Evolutionary conservation across 306 rosid genomes (phyloP), one percentile per base, ranked within the genome.

Genomic region (Glycine soja): DNA sequence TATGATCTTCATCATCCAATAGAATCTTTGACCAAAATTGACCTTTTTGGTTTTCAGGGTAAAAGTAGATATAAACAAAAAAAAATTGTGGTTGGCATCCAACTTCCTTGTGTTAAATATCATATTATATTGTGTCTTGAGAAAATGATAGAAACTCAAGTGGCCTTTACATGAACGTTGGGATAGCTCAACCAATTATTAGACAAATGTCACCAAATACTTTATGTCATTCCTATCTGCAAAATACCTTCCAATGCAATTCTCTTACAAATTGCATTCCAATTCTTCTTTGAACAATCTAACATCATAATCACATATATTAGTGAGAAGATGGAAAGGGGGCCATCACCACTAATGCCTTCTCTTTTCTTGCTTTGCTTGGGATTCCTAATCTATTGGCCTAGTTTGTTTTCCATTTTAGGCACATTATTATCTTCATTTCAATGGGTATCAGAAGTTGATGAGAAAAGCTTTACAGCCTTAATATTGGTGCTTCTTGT

Each of bases 271-370:
- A 73, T 76, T 19, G 1, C 15, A 75, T 11, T 36, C 19, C 4
- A 6, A n/a, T 14, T 38, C 14, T n/a, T 36, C 63, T 71, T 66
- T 46, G 50, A 66, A 78, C 69, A 61, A 19, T 9, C 58, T 10
- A 53, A 34, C 5, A 66, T 24, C 3, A 67, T 63, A 38, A 3
- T 52, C 50, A 45, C 32, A 34, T 3, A 24, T 1, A 24, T 54
- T 54, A 54, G 61, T 80, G 70, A 47, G 62, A 75, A 68, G 36
- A 92, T 90, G 97, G 85, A 82, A 24, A 84, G 69, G 45, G 97
- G 92, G 11, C 97, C 97, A 72, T 95, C 97, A 50, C 97, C 97
- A 42, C 6, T 92, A 24, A n/a, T 91, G 2, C 97, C 97, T 24
- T 81, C 74, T 66, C 43, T 95, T 62, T 11, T 89, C 67, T 92